phyloP scores from a whole-genome alignment of 2,329 filamentous ascomycete species.

The Fonsecaea monophora region DNA sequence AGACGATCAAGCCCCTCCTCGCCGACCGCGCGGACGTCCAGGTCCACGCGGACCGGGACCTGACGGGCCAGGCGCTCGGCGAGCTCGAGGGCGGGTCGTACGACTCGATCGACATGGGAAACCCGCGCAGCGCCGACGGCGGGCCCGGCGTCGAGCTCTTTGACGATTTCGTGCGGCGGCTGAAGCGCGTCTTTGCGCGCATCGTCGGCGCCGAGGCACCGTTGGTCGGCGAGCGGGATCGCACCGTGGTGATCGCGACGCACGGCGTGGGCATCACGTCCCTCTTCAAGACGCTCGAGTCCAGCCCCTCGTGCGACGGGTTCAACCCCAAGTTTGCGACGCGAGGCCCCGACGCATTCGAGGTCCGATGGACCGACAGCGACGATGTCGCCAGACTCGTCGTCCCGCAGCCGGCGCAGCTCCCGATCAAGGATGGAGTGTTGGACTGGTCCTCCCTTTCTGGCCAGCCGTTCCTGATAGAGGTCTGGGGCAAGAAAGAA shows the following conservation, averaged over 20 bases:
- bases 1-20: conserved; percentile 29
- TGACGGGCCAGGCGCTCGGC: conserved; percentile 31
- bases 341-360: conserved; percentile 30
- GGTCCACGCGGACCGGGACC: conserved; percentile 22
- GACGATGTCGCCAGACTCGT: conserved; percentile 31
- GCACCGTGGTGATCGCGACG: conserved; percentile 30
- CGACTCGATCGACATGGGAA: conserved; percentile 32
- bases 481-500: conserved; percentile 35
- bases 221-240: conserved; percentile 14
- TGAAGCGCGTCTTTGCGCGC: conserved; percentile 24
- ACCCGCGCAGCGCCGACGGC: conserved; percentile 30
- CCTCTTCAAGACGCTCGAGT: conserved; percentile 29
- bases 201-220: conserved; percentile 26
- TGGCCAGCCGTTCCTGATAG: conserved; percentile 31
- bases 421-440: conserved; percentile 25
- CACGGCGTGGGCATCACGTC: conserved; percentile 34
- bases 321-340: conserved; percentile 28
- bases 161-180: conserved; percentile 31
- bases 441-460: conserved; percentile 26
- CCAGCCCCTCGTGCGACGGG: conserved; percentile 22
- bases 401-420: conserved; percentile 18
- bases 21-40: conserved; percentile 13
- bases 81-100: conserved; percentile 30
- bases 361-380: conserved; percentile 34
- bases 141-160: conserved; percentile 31